Conservation (phyloP, 2,329 filamentous ascomycete species). For the Lachnellula arida region DNA sequence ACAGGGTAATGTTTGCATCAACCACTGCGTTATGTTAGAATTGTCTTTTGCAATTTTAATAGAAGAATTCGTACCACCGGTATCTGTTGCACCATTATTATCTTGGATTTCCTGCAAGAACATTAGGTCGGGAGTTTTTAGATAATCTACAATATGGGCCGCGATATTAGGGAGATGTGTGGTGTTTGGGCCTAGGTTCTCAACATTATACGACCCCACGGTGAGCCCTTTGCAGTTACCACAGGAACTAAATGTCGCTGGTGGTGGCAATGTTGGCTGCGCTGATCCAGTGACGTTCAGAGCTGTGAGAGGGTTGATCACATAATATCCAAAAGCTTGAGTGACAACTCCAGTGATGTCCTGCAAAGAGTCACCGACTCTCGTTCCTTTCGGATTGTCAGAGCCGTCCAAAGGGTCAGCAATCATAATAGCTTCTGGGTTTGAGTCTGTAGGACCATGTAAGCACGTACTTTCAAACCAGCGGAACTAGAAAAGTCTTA, state of each 20-base stretch:
- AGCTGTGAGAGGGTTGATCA: constrained; percentile 59
- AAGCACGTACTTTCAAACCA: background rate
- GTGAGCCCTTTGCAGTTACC: constrained; percentile 58
- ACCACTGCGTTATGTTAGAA: constrained; percentile 31
- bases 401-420: constrained; percentile 61
- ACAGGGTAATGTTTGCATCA: constrained; percentile 54
- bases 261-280: constrained; percentile 42
- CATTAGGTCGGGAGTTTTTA: constrained; percentile 59
- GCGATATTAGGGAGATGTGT: constrained; percentile 54
- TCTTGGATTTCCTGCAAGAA: constrained; percentile 71
- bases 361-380: constrained; percentile 59
- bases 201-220: constrained; percentile 64
- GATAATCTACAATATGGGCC: constrained; percentile 58
- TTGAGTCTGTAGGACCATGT: constrained; percentile 46
- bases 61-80: constrained; percentile 41
- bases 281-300: constrained; percentile 43
- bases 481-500: constrained; percentile 25
- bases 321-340: constrained; percentile 64
- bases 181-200: constrained; percentile 58
- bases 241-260: constrained; percentile 49
- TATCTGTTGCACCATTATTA: constrained; percentile 55
- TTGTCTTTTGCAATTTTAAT: background rate
- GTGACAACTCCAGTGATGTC: constrained; percentile 66
- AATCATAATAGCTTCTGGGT: constrained; percentile 65
- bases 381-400: constrained; percentile 52